A percentile compares a stretch with the other conserved stretches of the same genome.
phyloP scores from a whole-genome alignment of 371 early-diverging fungal genomes.

The Haplosporangium sp. region DNA sequence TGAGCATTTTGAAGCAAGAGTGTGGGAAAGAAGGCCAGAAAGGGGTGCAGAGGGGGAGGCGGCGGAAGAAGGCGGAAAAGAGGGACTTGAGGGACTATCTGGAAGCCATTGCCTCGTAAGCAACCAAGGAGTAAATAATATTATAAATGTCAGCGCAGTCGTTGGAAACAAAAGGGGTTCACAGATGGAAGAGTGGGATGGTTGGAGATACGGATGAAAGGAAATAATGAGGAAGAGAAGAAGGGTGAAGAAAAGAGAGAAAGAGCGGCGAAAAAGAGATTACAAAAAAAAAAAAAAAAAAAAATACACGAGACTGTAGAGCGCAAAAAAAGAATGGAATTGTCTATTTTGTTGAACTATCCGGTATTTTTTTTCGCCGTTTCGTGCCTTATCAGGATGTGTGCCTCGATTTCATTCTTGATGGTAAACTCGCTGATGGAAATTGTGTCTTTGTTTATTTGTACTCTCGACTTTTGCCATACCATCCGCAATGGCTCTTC shows the following conservation, averaged over 20 bases:
- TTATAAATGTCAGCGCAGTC: background rate
- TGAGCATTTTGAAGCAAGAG: background rate
- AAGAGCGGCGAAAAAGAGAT: background rate
- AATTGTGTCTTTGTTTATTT: too few relatives aligned
- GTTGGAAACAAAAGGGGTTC: background rate
- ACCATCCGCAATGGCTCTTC: too few relatives aligned
- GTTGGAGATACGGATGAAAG: background rate
- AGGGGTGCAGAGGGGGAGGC: too few relatives aligned
- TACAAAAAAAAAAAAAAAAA: background rate
- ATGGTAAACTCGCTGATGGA: too few relatives aligned
- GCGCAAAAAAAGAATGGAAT: too few relatives aligned
- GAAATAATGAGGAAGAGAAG: background rate
- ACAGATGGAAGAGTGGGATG: background rate
- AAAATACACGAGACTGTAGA: background rate
- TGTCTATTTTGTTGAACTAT: too few relatives aligned
- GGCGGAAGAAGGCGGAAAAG: background rate
- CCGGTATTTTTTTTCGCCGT: background rate
- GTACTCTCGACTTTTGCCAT: too few relatives aligned
- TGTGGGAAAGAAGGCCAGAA: too few relatives aligned
- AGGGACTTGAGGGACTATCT: background rate
- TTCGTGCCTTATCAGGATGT: too few relatives aligned
- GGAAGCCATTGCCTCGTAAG: too few relatives aligned
- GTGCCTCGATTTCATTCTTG: too few relatives aligned
- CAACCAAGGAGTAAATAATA: too few relatives aligned
- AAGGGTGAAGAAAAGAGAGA: constrained; percentile 1